Base-by-base conservation (phyloP, 164 flowering plant genomes). In the Dillenia suffruticosa region DNA sequence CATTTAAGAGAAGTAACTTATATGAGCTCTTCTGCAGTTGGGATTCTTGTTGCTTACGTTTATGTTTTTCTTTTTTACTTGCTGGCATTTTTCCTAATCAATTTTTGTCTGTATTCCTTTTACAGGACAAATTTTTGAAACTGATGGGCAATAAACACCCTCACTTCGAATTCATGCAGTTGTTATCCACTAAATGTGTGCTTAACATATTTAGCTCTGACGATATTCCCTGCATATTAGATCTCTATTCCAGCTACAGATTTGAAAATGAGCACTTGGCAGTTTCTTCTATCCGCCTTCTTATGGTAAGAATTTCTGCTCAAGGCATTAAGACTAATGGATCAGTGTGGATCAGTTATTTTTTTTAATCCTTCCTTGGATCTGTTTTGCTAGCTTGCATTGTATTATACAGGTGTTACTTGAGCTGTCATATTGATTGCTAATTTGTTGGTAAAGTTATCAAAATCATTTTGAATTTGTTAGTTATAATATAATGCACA, bases 161-260 rank as follows among this genome's bases (percentile, higher is more conserved):
- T 19, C 72, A 75, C 61, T 74, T 68, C 55, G 92, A 88, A 57
- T 89, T 94, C 73, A 58, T 94, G 43, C 73, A 67, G 50, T 53
- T 68, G 58, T 92, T 94, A 53, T 79, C 82, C 45, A 70, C 63
- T 22, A 94, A 86, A 74, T 89, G 96, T 76, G 66, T 75, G 19
- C 69, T 57, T 54, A 89, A 77, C 68, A 74, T 92, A 72, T 89
- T 94, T 71, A 60, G 79, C 69, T 73, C 84, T 9, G 90, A 91
- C 74, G 84, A 86, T 76, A 79, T 88, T 17, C 57, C 51, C 8
- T 84, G 64, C 62, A 78, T 89, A 61, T 59, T 94, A 46, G 71
- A 84, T 57, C 62, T 60, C 59, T 68, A 89, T 64, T 75, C 77
- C n/a, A 44, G 63, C 58, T 70, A 72, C 17, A 63, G 51, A 62